Conservation (phyloP, 257 asterid species). For the Knoxia roxburghii region DNA sequence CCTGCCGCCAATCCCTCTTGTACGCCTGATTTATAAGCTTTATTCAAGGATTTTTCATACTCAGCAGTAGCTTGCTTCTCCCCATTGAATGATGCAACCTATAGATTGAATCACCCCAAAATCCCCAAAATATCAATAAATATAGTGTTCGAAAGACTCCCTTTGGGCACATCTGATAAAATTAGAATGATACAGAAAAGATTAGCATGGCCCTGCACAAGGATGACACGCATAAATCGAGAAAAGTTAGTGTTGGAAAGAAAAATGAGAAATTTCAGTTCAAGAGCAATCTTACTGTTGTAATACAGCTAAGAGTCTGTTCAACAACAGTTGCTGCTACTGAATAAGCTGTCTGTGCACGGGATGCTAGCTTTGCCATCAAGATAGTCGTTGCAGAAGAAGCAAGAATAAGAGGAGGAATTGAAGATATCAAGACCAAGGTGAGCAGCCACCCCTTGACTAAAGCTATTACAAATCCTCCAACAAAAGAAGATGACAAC, state of each 20-base stretch:
- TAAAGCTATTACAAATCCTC: conserved; percentile 57
- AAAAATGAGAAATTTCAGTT: not conserved
- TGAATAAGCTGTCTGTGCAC: conserved; percentile 51
- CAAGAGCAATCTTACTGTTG: conserved; percentile 33
- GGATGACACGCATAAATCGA: no score
- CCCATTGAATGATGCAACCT: conserved; percentile 72
- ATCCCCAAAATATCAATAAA: no score
- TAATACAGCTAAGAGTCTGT: conserved; percentile 53
- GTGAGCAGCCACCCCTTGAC: conserved; percentile 59
- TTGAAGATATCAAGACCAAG: conserved; percentile 47
- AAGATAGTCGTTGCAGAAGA: conserved; percentile 44
- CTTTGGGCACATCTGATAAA: no score
- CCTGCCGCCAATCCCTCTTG: conserved; percentile 68
- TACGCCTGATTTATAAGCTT: conserved; percentile 49
- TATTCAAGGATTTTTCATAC: conserved; percentile 41
- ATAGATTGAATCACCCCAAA: no score
- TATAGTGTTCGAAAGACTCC: no score
- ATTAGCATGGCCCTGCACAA: no score
- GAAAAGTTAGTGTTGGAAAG: no score
- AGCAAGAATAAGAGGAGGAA: conserved; percentile 47
- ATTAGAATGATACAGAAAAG: no score
- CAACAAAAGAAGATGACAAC: conserved; percentile 43
- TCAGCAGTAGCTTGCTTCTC: conserved; percentile 46
- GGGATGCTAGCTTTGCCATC: conserved; percentile 34
- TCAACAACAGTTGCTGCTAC: conserved; percentile 59